Base-by-base conservation (phyloP, 495 filamentous ascomycete species). In the Talaromyces thailandensis region DNA sequence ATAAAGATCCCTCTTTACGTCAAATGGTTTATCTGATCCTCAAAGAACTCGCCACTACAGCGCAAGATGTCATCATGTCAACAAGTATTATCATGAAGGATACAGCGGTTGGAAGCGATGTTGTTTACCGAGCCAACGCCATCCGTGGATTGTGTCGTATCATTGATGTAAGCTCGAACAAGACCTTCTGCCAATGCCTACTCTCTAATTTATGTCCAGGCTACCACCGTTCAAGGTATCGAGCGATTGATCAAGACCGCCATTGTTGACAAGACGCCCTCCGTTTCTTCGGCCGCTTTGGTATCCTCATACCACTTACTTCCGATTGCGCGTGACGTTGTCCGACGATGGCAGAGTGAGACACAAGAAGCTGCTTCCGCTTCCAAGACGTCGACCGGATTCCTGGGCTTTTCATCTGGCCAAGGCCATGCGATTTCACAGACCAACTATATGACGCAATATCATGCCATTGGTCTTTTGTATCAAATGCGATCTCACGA, bases 61-160 rank as follows among this genome's bases (percentile, higher is more conserved):
- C 95, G 29, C 93, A 98, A 76, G 94, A 99, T 82, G 93, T 96
- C 63, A 99, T 99, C 67, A 98, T 99, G 94, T 93, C 96, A 58
- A 99, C 94, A 24, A 93, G 90, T 76, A 96, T 92, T 68, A 96
- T 99, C 65, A 99, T 99, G 93, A 99, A 99, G 80, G 94, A 99
- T 72, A 96, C 93, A 6, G 91, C 92, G 60, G 91, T 94, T 66
- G 92, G 92, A 64, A 96, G 91, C 69, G 95, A 98, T 69, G 90
- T 93, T 51, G 83, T 99, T 55, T 99, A 96, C 76, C 85, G 93
- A 64, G 91, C 94, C 23, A 99, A 99, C 82, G 94, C 94, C 59
- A 98, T 99, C 70, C 84, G 94, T 62, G 93, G 94, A 48, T 81
- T 99, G 64, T 97, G 92, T 78, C 87, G 94, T 64, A 96, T 99